Evolutionary conservation across 2,329 filamentous ascomycete genomes (phyloP), one percentile per base, ranked within the genome.

Genomic region (Fusarium luffae): DNA sequence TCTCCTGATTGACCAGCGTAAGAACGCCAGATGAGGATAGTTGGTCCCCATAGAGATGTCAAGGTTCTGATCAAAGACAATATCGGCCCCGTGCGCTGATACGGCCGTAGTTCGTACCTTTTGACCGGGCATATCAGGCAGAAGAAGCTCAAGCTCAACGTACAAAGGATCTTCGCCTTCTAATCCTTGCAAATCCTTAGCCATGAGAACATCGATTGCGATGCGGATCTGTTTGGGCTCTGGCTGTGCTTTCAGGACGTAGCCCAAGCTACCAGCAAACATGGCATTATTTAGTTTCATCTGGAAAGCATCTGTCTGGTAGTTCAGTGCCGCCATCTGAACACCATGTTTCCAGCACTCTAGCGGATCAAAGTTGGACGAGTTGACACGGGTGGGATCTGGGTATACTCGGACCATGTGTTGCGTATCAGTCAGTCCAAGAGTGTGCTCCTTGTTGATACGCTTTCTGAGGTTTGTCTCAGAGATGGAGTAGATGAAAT

Each of bases 311-410:
- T 30, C 23, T 1, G 66, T 69, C 18, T 69, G 66, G 1, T 62
- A 70, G 5, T 69, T 69, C 16, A 70, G n/a, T 3, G 66, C 66
- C 2, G 41, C 52, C 66, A 69, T 69, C 25, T 69, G 66, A 14
- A 59, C 52, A 0, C 66, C 66, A 1, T 67, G n/a, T 14, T 16
- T 46, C 66, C 66, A 69, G 3, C 59, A 69, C 9, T 21, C 23
- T 0, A 69, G 11, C 0, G 66, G 66, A 4, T 62, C 25, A 7
- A 70, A 64, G 7, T 69, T 69, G 3, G 66, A 69, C 2, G 66
- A 69, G 23, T 70, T 67, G 2, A 69, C 54, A 3, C 66, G 49
- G 3, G 32, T 70, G 8, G 66, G 51, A 13, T 70, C 66, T 4
- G 66, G 66, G 5, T 69, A 69, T 2, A 67, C 48, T 2, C 66